phyloP scores from a whole-genome alignment of 2,329 filamentous ascomycete species.

The Blastomyces emzantsi region DNA sequence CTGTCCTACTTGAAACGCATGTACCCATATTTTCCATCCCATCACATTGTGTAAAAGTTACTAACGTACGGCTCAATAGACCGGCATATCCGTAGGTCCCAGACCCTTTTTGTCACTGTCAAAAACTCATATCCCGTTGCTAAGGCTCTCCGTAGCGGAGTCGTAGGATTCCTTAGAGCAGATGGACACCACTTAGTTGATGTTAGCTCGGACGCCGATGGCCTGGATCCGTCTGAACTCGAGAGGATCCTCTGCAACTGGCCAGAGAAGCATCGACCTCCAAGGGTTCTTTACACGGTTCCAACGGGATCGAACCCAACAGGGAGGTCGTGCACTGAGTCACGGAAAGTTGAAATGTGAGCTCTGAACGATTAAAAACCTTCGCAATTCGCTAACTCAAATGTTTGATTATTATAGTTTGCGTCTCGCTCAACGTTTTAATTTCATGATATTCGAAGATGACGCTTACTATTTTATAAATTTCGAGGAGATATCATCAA shows the following conservation, averaged over 20 bases:
- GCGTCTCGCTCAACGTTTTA: background rate
- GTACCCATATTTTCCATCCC: background rate
- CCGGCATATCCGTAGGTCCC: background rate
- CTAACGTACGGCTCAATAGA: background rate
- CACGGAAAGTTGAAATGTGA: background rate
- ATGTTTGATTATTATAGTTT: background rate
- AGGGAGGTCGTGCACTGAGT: background rate
- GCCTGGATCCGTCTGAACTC: background rate
- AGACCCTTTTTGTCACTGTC: background rate
- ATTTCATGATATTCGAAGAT: background rate
- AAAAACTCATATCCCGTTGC: background rate
- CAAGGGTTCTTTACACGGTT: background rate
- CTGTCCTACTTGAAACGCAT: conserved; percentile 6
- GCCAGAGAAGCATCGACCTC: background rate
- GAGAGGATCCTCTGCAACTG: background rate
- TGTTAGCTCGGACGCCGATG: background rate
- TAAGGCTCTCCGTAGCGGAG: background rate
- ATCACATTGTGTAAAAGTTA: background rate
- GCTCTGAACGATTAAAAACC: background rate
- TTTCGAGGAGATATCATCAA: background rate
- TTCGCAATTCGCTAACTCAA: background rate
- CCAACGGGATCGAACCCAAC: background rate
- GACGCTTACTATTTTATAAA: conserved; percentile 2
- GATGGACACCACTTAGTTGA: background rate
- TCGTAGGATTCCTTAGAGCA: background rate